phyloP scores from a whole-genome alignment of 768 basidiomycete genomes.

The Calocybe cyanea region DNA sequence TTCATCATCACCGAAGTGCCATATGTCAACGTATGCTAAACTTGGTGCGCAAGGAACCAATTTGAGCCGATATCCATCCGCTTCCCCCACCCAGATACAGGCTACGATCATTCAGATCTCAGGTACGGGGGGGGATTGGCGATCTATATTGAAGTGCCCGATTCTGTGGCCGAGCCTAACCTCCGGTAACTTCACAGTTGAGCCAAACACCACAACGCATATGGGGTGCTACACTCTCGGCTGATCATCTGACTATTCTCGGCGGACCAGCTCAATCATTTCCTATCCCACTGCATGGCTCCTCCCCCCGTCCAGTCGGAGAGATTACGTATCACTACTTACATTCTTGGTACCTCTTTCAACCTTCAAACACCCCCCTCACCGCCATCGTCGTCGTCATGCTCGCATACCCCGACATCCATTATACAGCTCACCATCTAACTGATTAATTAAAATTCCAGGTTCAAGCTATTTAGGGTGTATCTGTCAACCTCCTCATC shows the following conservation, averaged over 20 bases:
- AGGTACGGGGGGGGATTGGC: conserved; percentile 17
- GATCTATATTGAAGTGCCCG: conserved; percentile 15
- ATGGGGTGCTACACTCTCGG: conserved; percentile 12
- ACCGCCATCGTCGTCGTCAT: too few relatives aligned
- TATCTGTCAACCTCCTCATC: conserved; percentile 8
- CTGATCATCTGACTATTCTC: conserved; percentile 7
- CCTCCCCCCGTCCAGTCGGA: not conserved
- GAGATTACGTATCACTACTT: not conserved
- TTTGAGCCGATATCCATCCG: conserved; percentile 9
- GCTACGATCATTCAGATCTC: conserved; percentile 10
- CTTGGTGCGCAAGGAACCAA: conserved; percentile 7
- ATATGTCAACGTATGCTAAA: conserved; percentile 4
- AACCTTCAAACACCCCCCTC: not conserved
- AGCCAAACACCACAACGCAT: too few relatives aligned
- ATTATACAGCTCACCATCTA: too few relatives aligned
- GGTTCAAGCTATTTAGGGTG: not conserved
- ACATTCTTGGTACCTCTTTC: not conserved
- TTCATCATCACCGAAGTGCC: conserved; percentile 10
- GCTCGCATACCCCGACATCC: too few relatives aligned
- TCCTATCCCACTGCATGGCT: not conserved
- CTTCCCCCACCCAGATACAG: too few relatives aligned
- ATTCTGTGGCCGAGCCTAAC: conserved; percentile 11
- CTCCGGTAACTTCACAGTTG: conserved; percentile 13
- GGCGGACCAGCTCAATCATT: too few relatives aligned
- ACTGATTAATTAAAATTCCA: conserved; percentile 14